Evolutionary conservation across 352 stramenopile genomes (phyloP).

Genomic region (Pythium biforme): DNA sequence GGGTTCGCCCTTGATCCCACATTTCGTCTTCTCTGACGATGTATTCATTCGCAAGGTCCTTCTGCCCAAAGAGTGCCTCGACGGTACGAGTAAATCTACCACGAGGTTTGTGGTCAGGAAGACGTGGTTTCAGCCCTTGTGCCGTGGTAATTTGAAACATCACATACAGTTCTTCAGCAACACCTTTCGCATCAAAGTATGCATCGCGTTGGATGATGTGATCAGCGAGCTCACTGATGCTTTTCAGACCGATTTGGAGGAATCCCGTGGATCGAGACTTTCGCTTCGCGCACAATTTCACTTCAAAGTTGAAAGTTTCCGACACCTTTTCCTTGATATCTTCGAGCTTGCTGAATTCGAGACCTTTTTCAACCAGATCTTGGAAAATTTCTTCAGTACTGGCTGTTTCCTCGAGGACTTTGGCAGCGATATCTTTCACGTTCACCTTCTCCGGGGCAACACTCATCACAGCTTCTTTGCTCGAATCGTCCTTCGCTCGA

Average conservation of each 20-base stretch:
- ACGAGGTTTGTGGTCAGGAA: constrained; percentile 8
- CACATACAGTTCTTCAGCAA: constrained; percentile 43
- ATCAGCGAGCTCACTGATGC: constrained; percentile 43
- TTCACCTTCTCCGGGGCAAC: constrained; percentile 51
- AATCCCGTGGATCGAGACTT: constrained; percentile 35
- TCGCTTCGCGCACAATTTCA: constrained; percentile 29
- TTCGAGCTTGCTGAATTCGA: constrained; percentile 53
- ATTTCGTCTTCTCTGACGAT: constrained; percentile 33
- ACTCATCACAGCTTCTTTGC: constrained; percentile 43
- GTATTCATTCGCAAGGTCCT: constrained; percentile 23
- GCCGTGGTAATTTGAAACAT: constrained; percentile 45
- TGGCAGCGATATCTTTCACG: constrained; percentile 43
- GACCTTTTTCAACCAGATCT: constrained; percentile 34
- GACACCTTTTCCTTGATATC: constrained; percentile 32
- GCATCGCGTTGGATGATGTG: constrained; percentile 30
- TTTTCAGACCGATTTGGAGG: constrained; percentile 37
- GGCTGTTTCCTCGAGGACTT: constrained; percentile 38
- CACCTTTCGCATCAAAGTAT: constrained; percentile 30
- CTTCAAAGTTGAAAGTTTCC: constrained; percentile 31
- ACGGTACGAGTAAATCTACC: constrained; percentile 10
- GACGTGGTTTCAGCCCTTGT: constrained; percentile 19
- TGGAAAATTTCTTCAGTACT: constrained; percentile 55
- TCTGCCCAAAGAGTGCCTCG: constrained; percentile 32
- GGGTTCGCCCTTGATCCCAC: constrained; percentile 36
- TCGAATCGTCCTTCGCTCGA: constrained; percentile 32